These are phyloP conservation scores for Drechslerella coelobrocha DNA, from an alignment of 2,329 filamentous ascomycete genomes.

Conservation along the genomic window DNA sequence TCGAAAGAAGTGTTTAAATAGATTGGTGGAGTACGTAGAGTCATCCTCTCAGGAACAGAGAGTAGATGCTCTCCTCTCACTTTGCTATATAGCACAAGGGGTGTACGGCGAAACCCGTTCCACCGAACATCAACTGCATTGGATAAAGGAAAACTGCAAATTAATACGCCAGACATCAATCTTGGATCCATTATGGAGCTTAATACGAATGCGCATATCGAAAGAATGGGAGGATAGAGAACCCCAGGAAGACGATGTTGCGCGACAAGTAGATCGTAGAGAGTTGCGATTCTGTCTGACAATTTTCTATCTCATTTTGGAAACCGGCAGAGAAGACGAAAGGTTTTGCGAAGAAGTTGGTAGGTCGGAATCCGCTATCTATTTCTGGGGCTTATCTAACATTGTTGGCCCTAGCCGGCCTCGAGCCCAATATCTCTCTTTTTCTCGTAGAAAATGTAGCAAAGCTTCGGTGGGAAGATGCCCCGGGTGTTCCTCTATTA, in stretches of 20 bases:
- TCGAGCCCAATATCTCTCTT: conserved; percentile 58
- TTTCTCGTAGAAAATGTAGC: conserved; percentile 59
- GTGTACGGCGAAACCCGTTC: conserved; percentile 56
- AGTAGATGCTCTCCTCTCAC: conserved; percentile 60
- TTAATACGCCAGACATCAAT: conserved; percentile 52
- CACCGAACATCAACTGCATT: conserved; percentile 55
- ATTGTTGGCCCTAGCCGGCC: conserved; percentile 10
- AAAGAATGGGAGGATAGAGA: conserved; percentile 53
- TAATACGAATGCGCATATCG: conserved; percentile 53
- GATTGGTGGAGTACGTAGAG: conserved; percentile 58
- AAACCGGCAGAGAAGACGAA: conserved; percentile 50
- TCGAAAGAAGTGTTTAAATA: conserved; percentile 59
- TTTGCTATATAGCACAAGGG: conserved; percentile 60
- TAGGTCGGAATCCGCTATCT: not conserved
- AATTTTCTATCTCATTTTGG: conserved; percentile 54
- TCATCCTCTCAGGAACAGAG: conserved; percentile 59
- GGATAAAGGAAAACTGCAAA: conserved; percentile 53
- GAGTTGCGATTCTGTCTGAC: conserved; percentile 53
- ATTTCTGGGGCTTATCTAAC: not conserved
- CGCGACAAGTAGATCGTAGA: conserved; percentile 50
- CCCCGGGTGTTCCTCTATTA: conserved; percentile 52
- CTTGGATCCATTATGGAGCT: conserved; percentile 53
- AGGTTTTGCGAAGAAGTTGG: conserved; percentile 52
- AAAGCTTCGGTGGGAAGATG: conserved; percentile 58
- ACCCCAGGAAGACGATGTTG: conserved; percentile 44